phyloP scores from a whole-genome alignment of 2,329 filamentous ascomycete genomes.

The Paecilomyces variotii region DNA sequence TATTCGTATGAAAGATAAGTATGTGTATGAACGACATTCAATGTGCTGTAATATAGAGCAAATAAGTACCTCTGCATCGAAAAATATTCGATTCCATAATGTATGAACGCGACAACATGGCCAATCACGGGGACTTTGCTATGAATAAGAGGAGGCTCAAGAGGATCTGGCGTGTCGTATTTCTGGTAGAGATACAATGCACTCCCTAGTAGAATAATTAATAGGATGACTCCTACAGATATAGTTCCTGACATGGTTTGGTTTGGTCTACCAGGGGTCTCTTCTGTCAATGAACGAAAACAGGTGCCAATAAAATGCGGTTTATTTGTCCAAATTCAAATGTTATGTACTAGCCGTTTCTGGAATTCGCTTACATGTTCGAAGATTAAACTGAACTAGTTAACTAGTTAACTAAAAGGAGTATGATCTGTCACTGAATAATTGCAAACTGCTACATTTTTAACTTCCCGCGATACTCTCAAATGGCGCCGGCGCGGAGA shows the following conservation, averaged over 20 bases:
- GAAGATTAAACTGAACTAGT: too few relatives aligned
- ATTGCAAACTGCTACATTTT: too few relatives aligned
- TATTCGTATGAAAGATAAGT: neutral
- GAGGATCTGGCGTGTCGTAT: neutral
- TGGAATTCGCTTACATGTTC: neutral
- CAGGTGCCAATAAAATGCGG: neutral
- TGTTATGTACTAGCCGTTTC: neutral
- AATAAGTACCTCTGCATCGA: neutral
- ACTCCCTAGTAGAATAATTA: neutral
- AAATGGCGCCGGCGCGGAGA: too few relatives aligned
- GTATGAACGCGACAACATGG: neutral
- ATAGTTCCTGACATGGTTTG: neutral
- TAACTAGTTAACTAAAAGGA: too few relatives aligned
- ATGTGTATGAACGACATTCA: too few relatives aligned
- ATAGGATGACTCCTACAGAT: neutral
- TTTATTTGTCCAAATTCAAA: neutral
- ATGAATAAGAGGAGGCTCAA: neutral
- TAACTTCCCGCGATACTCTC: too few relatives aligned
- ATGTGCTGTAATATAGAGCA: too few relatives aligned
- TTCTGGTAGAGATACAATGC: neutral
- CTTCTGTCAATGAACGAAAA: neutral
- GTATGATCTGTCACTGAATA: too few relatives aligned
- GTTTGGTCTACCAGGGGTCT: neutral
- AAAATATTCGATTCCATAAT: constrained; percentile 8
- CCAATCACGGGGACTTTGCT: constrained; percentile 1